Conservation (phyloP, 1,284 basidiomycete species). For the Irpex rosettiformis region DNA sequence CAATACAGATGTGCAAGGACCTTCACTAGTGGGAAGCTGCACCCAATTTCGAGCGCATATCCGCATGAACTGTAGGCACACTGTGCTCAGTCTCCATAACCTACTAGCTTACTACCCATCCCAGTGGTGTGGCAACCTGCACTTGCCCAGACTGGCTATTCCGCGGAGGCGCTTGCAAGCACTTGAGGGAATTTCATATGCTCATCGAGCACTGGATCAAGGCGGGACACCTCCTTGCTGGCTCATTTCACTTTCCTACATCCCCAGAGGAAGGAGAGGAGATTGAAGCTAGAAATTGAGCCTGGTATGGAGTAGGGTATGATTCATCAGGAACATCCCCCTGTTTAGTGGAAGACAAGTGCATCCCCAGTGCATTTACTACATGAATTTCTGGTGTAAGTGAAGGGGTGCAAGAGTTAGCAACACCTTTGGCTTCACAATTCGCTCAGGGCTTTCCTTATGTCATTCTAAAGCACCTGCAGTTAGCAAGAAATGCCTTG, state of each 20-base stretch:
- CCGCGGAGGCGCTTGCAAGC: constrained; percentile 30
- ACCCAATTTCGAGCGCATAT: neutral
- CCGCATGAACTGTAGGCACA: neutral
- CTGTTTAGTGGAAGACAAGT: no score
- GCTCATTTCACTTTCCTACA: neutral
- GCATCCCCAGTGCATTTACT: no score
- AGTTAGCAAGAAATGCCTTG: neutral
- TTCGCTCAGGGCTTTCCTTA: neutral
- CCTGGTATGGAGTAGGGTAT: neutral
- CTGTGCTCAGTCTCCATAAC: neutral
- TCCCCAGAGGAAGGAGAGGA: no score
- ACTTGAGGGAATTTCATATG: constrained; percentile 22
- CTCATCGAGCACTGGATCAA: neutral
- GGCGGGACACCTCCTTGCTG: neutral
- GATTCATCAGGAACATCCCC: neutral
- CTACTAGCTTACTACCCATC: neutral
- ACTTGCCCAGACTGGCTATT: constrained; percentile 25
- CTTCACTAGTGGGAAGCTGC: neutral
- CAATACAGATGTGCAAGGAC: neutral
- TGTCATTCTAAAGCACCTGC: neutral
- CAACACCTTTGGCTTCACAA: neutral
- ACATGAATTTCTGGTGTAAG: neutral
- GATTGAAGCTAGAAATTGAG: no score
- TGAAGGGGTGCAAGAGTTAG: no score
- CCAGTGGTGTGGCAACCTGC: constrained; percentile 9